Evolutionary conservation across 2,329 filamentous ascomycete genomes (phyloP), one percentile per base, ranked within the genome.

Genomic region (Aspergillus sp.): DNA sequence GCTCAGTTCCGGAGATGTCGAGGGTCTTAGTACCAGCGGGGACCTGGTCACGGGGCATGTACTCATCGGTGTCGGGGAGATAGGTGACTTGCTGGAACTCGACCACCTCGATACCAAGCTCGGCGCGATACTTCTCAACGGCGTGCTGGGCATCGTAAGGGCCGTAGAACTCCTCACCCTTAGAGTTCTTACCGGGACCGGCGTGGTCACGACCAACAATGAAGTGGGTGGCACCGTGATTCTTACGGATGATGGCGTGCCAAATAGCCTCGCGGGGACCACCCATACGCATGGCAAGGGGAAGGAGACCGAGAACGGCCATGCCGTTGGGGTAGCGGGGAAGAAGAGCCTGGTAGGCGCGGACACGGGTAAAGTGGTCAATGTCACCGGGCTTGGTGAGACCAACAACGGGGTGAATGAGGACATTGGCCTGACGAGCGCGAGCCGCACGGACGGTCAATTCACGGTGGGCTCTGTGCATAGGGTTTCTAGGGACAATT

Each of bases 51-150:
- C 92, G 86, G 56, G 95, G 95, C 69, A 86, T 87, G 83, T 99
- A 99, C 83, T 98, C 95, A 77, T 99, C 95, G 73, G 86, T 88
- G 79, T 98, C 95, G 66, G 95, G 95, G 58, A 98, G 89, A 81
- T 98, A 99, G 63, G 96, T 98, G 89, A 99, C 96, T 86, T 96
- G 92, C 83, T 98, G 93, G 89, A 99, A 99, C 66, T 95, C 92
- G 64, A 99, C 95, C 72, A 99, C 95, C 81, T 97, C 91, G 73
- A 99, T 99, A 70, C 93, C 95, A 61, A 99, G 90, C 85, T 99
- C 95, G 65, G 91, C 87, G 73, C 88, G 89, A 86, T 97, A 96
- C 83, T 96, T 91, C 84, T 97, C 92, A 58, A 99, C 93, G 24
- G 93, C 91, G 71, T 93, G 84, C 82, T 99, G 95, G 12, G 95